Conservation (phyloP, 2,329 filamentous ascomycete genomes). For the Fusarium staphyleae region DNA sequence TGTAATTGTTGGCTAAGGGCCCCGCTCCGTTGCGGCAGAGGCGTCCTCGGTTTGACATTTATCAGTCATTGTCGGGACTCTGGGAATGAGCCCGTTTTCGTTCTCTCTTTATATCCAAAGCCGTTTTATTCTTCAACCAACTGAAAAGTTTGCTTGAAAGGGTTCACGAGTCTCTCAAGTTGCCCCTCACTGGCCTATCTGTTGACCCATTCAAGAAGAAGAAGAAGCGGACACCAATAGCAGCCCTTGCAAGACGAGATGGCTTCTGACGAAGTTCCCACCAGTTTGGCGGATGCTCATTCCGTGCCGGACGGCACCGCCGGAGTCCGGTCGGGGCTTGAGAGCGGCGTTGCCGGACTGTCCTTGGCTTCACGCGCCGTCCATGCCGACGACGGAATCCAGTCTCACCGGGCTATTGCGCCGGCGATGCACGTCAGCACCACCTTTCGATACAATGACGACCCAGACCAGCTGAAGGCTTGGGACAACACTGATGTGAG, state of each 20-base stretch:
- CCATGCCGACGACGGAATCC: slow-evolving; percentile 82
- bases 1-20: slow-evolving; percentile 15
- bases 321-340: slow-evolving; percentile 11
- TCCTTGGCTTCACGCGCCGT: slow-evolving; percentile 75
- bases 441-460: slow-evolving; percentile 80
- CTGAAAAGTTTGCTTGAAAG: too few species aligned
- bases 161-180: neutral
- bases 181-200: slow-evolving; percentile 25
- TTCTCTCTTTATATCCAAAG: neutral
- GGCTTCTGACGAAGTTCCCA: slow-evolving; percentile 34
- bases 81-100: neutral
- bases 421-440: slow-evolving; percentile 91
- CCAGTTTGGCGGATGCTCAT: slow-evolving; percentile 4
- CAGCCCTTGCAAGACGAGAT: slow-evolving; percentile 18
- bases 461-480: slow-evolving; percentile 69
- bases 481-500: slow-evolving; percentile 65
- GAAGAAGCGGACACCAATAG: too few species aligned
- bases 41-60: neutral
- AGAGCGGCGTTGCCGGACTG: slow-evolving; percentile 35
- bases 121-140: too few species aligned
- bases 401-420: slow-evolving; percentile 78
- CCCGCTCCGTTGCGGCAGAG: slow-evolving; percentile 22
- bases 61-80: slow-evolving; percentile 1
- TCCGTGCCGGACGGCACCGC: slow-evolving; percentile 17
- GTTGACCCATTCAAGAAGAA: neutral